Percentiles rank a stretch among this genome's conserved stretches.
phyloP scores from a whole-genome alignment of 148 eudicot genomes.

The Amaranthus palmeri region DNA sequence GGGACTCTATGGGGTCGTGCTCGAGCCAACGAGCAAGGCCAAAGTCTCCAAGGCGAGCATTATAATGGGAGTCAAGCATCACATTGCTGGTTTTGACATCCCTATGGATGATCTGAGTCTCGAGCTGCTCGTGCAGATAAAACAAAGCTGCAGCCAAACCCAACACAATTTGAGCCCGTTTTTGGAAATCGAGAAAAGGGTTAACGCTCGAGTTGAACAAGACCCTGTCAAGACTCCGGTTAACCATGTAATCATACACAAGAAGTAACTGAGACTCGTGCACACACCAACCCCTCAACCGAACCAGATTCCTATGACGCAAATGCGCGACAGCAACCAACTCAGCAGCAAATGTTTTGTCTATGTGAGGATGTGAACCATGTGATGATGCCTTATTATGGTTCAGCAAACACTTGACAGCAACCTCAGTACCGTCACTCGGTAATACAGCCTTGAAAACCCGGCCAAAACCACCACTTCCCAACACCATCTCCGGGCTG shows the following conservation, averaged over 20 bases:
- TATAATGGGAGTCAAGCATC: conserved; percentile 80
- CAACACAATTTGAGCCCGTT: conserved; percentile 41
- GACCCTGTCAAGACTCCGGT: conserved; percentile 75
- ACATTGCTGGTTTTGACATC: conserved; percentile 96
- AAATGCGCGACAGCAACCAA: conserved; percentile 90
- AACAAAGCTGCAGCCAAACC: conserved; percentile 80
- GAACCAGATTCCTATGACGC: conserved; percentile 88
- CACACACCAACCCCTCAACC: conserved; percentile 91
- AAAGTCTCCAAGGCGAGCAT: conserved; percentile 88
- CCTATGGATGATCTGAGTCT: conserved; percentile 89
- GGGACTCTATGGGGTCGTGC: conserved; percentile 35
- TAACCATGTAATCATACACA: conserved; percentile 96
- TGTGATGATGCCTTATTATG: neutral
- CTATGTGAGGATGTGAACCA: conserved; percentile 44
- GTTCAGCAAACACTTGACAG: conserved; percentile 69
- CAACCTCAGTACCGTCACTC: conserved; percentile 68
- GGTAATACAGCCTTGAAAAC: conserved; percentile 72
- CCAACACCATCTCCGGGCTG: conserved; percentile 49
- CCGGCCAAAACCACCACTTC: conserved; percentile 89
- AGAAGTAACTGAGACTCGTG: conserved; percentile 67
- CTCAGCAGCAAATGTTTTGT: conserved; percentile 86
- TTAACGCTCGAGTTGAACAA: conserved; percentile 39
- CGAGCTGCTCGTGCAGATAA: conserved; percentile 87
- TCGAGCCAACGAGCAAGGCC: conserved; percentile 94
- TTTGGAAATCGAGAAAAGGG: conserved; percentile 44